These are phyloP conservation scores for Fusarium goolgardi DNA, from an alignment of 2,329 filamentous ascomycete genomes.

Conservation along the genomic window DNA sequence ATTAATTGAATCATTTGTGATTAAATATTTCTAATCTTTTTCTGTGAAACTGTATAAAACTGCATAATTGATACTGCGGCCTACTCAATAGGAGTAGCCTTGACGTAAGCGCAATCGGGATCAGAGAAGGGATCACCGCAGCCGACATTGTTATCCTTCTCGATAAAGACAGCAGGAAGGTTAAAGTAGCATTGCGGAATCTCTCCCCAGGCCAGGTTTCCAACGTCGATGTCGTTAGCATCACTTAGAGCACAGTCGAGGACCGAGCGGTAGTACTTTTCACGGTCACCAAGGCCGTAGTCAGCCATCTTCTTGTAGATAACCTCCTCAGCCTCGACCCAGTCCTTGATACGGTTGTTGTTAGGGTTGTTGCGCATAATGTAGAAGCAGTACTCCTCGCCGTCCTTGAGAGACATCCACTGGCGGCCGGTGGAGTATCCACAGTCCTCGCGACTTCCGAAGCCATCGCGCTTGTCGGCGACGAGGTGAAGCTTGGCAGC, in stretches of 20 bases:
- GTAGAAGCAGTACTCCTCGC: slow-evolving; percentile 34
- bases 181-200: slow-evolving; percentile 26
- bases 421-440: slow-evolving; percentile 23
- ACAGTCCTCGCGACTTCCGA: slow-evolving; percentile 13
- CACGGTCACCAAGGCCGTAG: slow-evolving; percentile 24
- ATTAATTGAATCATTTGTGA: background rate
- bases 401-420: slow-evolving; percentile 28
- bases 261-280: slow-evolving; percentile 15
- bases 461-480: slow-evolving; percentile 18
- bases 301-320: slow-evolving; percentile 35
- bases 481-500: slow-evolving; percentile 25
- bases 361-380: slow-evolving; percentile 19
- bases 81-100: background rate
- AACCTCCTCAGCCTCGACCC: slow-evolving; percentile 12
- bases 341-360: slow-evolving; percentile 4
- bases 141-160: background rate
- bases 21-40: too few species aligned
- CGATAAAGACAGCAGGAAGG: slow-evolving; percentile 9
- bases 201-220: slow-evolving; percentile 13
- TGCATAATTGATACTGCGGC: background rate
- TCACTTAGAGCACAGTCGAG: slow-evolving; percentile 14
- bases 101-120: background rate
- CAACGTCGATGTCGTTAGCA: slow-evolving; percentile 14
- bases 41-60: background rate
- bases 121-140: background rate